Percentiles rank a stretch among this genome's conserved stretches.
Evolutionary conservation across 306 rosid genomes (phyloP).

Genomic region (Astragalus membranaceus): DNA sequence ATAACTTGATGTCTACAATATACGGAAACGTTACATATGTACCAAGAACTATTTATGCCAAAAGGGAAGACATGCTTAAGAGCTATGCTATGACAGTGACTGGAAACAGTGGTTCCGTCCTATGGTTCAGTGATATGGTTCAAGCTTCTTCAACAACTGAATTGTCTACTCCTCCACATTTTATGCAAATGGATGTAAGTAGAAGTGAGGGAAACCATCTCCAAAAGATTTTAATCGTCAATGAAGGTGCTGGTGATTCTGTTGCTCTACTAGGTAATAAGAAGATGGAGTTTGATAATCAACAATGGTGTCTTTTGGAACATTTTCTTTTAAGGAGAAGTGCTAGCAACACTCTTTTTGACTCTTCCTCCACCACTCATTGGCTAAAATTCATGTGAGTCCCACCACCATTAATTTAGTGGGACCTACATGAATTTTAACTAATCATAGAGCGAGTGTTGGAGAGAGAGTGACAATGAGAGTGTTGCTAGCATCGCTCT

Average conservation of each 20-base stretch:
- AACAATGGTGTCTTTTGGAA: constrained; percentile 15
- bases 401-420: too few species aligned
- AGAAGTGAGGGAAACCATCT: constrained; percentile 35
- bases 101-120: constrained; percentile 41
- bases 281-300: constrained; percentile 17
- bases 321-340: constrained; percentile 14
- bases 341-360: too few species aligned
- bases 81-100: constrained; percentile 58
- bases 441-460: too few species aligned
- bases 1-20: constrained; percentile 81
- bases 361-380: too few species aligned
- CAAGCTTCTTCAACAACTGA: constrained; percentile 34
- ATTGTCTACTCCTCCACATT: constrained; percentile 17
- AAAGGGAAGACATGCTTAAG: constrained; percentile 62
- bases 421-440: too few species aligned
- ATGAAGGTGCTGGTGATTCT: constrained; percentile 94
- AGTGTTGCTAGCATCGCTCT: too few species aligned
- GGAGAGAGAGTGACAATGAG: too few species aligned
- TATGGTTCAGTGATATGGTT: constrained; percentile 56
- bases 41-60: constrained; percentile 65
- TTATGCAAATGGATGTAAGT: constrained; percentile 31
- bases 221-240: constrained; percentile 58
- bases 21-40: constrained; percentile 78
- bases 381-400: too few species aligned
- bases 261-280: constrained; percentile 82